Evolutionary conservation across 176 grass and related monocot species (phyloP), one percentile per base, ranked within the genome.

Genomic region (Juncus effusus): DNA sequence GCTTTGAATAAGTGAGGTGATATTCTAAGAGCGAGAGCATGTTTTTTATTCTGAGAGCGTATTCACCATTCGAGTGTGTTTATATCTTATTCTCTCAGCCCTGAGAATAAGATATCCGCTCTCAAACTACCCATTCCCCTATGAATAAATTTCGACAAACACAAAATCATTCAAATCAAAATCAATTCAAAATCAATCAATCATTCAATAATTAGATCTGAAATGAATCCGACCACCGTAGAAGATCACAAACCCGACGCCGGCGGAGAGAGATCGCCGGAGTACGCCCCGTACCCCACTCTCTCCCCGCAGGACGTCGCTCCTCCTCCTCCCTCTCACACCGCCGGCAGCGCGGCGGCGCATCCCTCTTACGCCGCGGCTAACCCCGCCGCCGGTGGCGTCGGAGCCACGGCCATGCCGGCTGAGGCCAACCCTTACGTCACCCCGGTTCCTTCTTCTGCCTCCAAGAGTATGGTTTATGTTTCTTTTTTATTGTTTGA

Each of bases 351-450:
- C 50, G 51, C 61, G 6, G 51, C 61, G 6, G 57, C 82, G 15
- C 67, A 67, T 11, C 53, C 16, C 36, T 13, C 79, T n/a, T 77
- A 10, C 36, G 80, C 85, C 61, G 79, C 82, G 35, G 3, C 64
- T 13, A 88, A 95, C 76, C 85, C 90, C 38, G 65, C 64, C 67
- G 47, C 69, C 73, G 60, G 79, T 83, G 70, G 79, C 80, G 52
- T 59, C 76, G 51, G 55, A 79, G 49, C 88, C 80, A 57, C 88
- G 85, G 3, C 84, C 84, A 6, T 84, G 78, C 62, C 89, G 9
- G 41, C 38, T 54, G 84, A 82, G 9, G 66, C 61, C 55, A 99
- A 99, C 58, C 95, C 95, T 61, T 99, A 99, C 40, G 61, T 90
- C 68, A 72, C 86, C 41, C 67, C 85, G 4, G 69, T 80, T 8